Evolutionary conservation across 768 basidiomycete genomes (phyloP).

Genomic region (Boletus tylopilopsis): DNA sequence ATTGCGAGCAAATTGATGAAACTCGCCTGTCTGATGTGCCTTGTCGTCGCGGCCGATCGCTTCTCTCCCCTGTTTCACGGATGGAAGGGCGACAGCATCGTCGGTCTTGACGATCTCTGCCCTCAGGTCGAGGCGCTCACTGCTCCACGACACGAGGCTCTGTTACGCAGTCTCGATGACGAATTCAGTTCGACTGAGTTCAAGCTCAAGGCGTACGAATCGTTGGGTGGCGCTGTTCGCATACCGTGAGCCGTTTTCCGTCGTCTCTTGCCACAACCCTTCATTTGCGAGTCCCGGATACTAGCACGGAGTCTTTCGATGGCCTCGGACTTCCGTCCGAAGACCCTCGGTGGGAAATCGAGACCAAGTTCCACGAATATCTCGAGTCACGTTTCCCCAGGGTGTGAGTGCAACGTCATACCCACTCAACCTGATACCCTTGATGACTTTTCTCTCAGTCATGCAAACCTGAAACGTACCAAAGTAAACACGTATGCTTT

Average conservation of each 20-base stretch:
- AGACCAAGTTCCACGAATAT: constrained; percentile 23
- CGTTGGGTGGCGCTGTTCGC: constrained; percentile 34
- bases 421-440: not conserved
- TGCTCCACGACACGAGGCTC: constrained; percentile 8
- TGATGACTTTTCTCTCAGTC: constrained; percentile 29
- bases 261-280: too few relatives aligned
- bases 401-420: constrained; percentile 36
- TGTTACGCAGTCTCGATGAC: constrained; percentile 25
- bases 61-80: not conserved
- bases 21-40: constrained; percentile 7
- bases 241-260: constrained; percentile 25
- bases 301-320: constrained; percentile 53
- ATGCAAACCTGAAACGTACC: constrained; percentile 45
- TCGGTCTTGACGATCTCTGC: constrained; percentile 18
- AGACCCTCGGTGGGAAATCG: constrained; percentile 42
- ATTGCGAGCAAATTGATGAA: not conserved
- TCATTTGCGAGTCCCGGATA: not conserved
- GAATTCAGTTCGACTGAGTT: constrained; percentile 24
- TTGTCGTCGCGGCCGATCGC: constrained; percentile 3
- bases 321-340: constrained; percentile 43
- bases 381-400: constrained; percentile 52
- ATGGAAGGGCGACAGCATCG: not conserved
- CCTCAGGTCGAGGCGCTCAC: constrained; percentile 24
- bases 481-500: constrained; percentile 60
- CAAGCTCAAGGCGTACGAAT: constrained; percentile 29